A percentile compares a stretch with the other conserved stretches of the same genome.
Conservation (phyloP, 2,329 filamentous ascomycete species). For the Epichloe sp. region DNA sequence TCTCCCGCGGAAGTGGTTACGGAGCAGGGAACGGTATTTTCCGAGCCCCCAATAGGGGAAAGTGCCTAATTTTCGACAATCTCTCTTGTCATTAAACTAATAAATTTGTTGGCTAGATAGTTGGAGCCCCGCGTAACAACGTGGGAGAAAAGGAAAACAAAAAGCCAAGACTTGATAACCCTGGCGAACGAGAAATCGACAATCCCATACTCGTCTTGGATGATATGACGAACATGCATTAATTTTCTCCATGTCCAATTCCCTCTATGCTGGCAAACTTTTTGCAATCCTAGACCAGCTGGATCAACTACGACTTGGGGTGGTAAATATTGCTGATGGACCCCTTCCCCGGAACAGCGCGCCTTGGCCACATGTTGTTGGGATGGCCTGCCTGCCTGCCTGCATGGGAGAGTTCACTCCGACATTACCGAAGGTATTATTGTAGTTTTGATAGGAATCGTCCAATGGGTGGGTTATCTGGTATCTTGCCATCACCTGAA, state of each 20-base stretch:
- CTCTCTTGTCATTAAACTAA: not conserved
- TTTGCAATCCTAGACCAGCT: not conserved
- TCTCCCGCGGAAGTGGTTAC: not conserved
- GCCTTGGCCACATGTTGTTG: not conserved
- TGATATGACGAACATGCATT: not conserved
- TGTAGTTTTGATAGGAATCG: not conserved
- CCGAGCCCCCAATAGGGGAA: too few species aligned
- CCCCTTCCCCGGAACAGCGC: conserved; percentile 1
- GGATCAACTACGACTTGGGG: not conserved
- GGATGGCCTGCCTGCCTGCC: too few species aligned
- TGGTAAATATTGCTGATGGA: not conserved
- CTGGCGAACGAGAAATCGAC: not conserved
- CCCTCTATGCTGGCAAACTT: not conserved
- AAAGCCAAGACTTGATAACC: not conserved
- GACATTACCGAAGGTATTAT: not conserved
- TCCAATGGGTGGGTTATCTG: not conserved
- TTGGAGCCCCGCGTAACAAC: not conserved
- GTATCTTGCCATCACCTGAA: not conserved
- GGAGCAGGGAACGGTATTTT: not conserved
- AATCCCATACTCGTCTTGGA: not conserved
- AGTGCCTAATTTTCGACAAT: not conserved
- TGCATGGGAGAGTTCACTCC: not conserved
- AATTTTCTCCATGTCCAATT: not conserved
- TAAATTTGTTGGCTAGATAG: not conserved
- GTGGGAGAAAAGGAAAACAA: not conserved